A percentile compares a stretch with the other conserved stretches of the same genome.
Evolutionary conservation across 2,329 filamentous ascomycete species (phyloP).

Genomic region (Botrytis squamosa): DNA sequence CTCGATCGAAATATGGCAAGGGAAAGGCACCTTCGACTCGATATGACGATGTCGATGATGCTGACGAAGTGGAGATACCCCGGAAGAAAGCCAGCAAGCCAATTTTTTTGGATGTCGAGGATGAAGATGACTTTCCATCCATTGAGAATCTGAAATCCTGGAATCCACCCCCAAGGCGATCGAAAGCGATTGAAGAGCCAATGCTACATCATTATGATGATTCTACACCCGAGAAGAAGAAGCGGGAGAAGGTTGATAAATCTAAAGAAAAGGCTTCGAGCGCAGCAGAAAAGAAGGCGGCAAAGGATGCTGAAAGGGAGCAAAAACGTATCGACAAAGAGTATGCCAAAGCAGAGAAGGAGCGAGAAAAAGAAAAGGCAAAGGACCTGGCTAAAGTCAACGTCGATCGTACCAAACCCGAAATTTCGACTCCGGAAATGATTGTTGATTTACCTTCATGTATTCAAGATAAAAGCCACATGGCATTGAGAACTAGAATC

Average conservation of each 20-base stretch:
- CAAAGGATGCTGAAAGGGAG: slow-evolving; percentile 32
- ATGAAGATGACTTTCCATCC: slow-evolving; percentile 22
- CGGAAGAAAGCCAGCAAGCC: not conserved
- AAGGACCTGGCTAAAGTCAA: slow-evolving; percentile 71
- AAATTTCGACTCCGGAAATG: slow-evolving; percentile 72
- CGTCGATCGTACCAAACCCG: slow-evolving; percentile 70
- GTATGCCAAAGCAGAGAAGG: slow-evolving; percentile 59
- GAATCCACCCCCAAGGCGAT: not conserved
- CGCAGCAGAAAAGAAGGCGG: slow-evolving; percentile 27
- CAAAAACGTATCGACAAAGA: slow-evolving; percentile 55
- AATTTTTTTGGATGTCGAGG: not conserved
- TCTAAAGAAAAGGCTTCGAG: slow-evolving; percentile 27
- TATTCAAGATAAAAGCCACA: slow-evolving; percentile 43
- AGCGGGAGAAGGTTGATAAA: not conserved
- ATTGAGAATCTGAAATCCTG: slow-evolving; percentile 7
- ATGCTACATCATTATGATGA: not conserved
- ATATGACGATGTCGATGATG: slow-evolving; percentile 18
- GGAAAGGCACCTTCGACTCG: slow-evolving; percentile 19
- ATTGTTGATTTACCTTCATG: slow-evolving; percentile 65
- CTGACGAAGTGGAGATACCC: not conserved
- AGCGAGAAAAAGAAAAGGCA: slow-evolving; percentile 60
- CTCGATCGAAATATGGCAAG: slow-evolving; percentile 25
- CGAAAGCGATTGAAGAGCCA: not conserved
- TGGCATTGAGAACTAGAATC: slow-evolving; percentile 46
- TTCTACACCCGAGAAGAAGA: not conserved